These are phyloP conservation scores for Aspergillus unguis DNA, from an alignment of 2,329 filamentous ascomycete genomes.

Conservation along the genomic window DNA sequence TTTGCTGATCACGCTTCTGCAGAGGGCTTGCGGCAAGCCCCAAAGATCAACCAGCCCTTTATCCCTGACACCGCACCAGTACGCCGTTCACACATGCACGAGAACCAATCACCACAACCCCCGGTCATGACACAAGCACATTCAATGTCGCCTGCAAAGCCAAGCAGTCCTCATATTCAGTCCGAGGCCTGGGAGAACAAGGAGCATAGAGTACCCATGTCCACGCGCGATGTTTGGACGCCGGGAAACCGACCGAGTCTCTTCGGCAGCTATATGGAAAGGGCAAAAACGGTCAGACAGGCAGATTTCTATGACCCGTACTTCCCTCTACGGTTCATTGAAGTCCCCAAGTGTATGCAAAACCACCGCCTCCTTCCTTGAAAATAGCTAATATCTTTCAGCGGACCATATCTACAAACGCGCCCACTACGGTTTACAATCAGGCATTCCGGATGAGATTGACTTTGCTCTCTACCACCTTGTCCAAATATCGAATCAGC, in stretches of 20 bases:
- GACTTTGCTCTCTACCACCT: slow-evolving; percentile 91
- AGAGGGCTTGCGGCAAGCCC: slow-evolving; percentile 42
- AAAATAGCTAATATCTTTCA: slow-evolving; percentile 21
- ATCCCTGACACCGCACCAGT: slow-evolving; percentile 38
- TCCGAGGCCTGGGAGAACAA: slow-evolving; percentile 39
- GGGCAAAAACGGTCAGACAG: slow-evolving; percentile 30
- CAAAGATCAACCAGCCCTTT: slow-evolving; percentile 39
- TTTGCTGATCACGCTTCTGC: slow-evolving; percentile 13
- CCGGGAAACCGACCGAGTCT: slow-evolving; percentile 43
- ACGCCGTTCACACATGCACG: slow-evolving; percentile 31
- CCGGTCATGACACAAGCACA: slow-evolving; percentile 22
- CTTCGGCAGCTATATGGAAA: slow-evolving; percentile 27
- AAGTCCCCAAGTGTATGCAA: slow-evolving; percentile 37
- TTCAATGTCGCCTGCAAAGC: slow-evolving; percentile 30
- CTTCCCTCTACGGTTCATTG: slow-evolving; percentile 34
- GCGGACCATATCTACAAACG: slow-evolving; percentile 75
- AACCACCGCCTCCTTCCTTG: background rate
- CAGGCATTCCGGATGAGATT: slow-evolving; percentile 74
- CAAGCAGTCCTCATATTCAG: slow-evolving; percentile 28
- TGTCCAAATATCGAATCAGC: slow-evolving; percentile 91
- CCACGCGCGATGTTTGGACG: slow-evolving; percentile 40
- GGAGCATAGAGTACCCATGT: slow-evolving; percentile 39
- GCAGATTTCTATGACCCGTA: slow-evolving; percentile 40
- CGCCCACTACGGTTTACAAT: slow-evolving; percentile 78
- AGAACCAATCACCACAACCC: slow-evolving; percentile 35